A percentile compares a stretch with the other conserved stretches of the same genome.
Conservation (phyloP, 2,329 filamentous ascomycete genomes). For the Cryoendolithus antarcticus region DNA sequence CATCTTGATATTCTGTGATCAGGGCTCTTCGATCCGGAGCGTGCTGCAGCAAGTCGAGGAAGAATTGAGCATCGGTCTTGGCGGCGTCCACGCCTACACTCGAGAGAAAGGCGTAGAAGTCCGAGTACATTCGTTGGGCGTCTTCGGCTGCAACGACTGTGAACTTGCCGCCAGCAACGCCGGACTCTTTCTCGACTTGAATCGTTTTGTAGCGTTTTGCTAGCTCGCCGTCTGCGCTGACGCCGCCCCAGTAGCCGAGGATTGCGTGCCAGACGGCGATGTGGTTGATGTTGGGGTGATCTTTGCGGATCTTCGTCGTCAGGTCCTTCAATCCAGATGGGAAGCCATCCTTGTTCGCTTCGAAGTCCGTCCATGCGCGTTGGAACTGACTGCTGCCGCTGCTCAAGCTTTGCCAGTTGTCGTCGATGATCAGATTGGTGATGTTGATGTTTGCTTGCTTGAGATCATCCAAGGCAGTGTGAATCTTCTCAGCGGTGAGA, state of each 20-base stretch:
- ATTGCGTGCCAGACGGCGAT: constrained; percentile 93
- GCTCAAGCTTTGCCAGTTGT: constrained; percentile 82
- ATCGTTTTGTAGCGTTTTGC: constrained; percentile 67
- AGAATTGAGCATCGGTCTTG: constrained; percentile 89
- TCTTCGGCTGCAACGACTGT: constrained; percentile 64
- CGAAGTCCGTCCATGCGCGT: constrained; percentile 64
- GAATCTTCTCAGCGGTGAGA: constrained; percentile 68
- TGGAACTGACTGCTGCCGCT: constrained; percentile 40
- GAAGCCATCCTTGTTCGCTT: constrained; percentile 69
- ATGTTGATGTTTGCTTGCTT: constrained; percentile 61
- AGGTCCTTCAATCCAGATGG: constrained; percentile 65
- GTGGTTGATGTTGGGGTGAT: constrained; percentile 61
- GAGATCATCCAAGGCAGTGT: constrained; percentile 60
- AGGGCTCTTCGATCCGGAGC: constrained; percentile 60
- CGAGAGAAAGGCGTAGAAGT: constrained; percentile 77
- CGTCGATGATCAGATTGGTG: constrained; percentile 83
- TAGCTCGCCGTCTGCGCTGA: constrained; percentile 62
- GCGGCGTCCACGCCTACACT: constrained; percentile 68
- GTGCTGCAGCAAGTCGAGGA: constrained; percentile 62
- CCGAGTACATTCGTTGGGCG: constrained; percentile 65
- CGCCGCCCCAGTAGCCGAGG: constrained; percentile 79
- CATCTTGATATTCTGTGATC: constrained; percentile 66
- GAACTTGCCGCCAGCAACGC: constrained; percentile 53
- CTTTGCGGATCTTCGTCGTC: constrained; percentile 53
- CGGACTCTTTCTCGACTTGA: constrained; percentile 41